Evolutionary conservation across 2,329 filamentous ascomycete species (phyloP).

Genomic region (Lasiodiplodia citricola): DNA sequence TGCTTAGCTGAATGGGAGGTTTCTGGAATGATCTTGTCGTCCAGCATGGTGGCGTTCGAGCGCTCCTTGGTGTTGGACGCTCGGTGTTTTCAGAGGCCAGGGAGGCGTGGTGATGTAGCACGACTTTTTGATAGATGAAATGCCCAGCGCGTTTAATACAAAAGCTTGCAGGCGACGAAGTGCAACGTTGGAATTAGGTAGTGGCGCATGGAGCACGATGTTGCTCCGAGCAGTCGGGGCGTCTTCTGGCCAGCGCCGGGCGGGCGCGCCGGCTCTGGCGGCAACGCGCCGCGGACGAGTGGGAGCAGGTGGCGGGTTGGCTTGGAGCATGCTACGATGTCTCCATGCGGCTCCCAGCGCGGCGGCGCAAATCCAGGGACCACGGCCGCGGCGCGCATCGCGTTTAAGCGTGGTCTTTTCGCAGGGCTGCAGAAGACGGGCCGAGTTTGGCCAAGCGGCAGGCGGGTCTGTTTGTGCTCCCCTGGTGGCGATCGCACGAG

Average conservation of each 20-base stretch:
- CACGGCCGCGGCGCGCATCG: conserved; percentile 4
- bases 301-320: not conserved
- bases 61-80: conserved; percentile 14
- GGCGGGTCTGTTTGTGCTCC: conserved; percentile 21
- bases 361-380: conserved; percentile 19
- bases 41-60: conserved; percentile 6
- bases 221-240: conserved; percentile 3
- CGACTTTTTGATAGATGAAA: conserved; percentile 21
- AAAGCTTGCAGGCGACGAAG: not conserved
- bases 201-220: conserved; percentile 17
- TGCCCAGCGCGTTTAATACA: conserved; percentile 21
- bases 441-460: conserved; percentile 14
- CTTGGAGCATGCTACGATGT: not conserved
- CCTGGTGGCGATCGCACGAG: conserved; percentile 24
- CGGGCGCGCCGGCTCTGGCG: not conserved
- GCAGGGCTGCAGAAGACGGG: conserved; percentile 17
- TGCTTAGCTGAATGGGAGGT: conserved; percentile 23
- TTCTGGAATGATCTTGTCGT: conserved; percentile 5
- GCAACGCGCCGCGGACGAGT: not conserved
- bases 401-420: conserved; percentile 9
- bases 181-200: conserved; percentile 21
- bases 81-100: conserved; percentile 8
- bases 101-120: conserved; percentile 8
- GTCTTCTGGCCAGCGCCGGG: conserved; percentile 14
- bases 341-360: not conserved